Evolutionary conservation across 768 basidiomycete species (phyloP), one percentile per base, ranked within the genome.

Genomic region (Boletus speciosus): DNA sequence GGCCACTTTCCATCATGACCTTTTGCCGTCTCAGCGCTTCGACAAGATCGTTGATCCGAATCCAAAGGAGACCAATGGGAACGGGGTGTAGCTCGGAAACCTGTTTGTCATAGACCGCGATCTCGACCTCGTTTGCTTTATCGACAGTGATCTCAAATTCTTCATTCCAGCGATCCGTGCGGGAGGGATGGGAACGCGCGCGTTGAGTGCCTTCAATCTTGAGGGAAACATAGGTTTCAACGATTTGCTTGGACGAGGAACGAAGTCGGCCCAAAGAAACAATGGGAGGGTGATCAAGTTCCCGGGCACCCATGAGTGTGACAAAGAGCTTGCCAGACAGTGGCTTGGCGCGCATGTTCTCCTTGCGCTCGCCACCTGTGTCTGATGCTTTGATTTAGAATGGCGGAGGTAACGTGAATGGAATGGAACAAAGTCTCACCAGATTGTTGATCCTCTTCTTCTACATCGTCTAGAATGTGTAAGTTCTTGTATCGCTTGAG

Each of bases 71-170:
- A 29, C 96, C 97, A 57, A 98, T 94, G 34, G 94, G 95, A 14
- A 90, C 81, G 1, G 92, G 86, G 60, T 93, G 82, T 14, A 76
- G 75, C 57, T 93, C 91, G 52, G 85, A 86, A 19, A 83, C 81
- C 64, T 91, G 90, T 62, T 93, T 93, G 72, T 99, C 97, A 64
- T 93, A 94, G 32, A 99, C 83, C 31, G 93, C 90, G 48, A 99
- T 86, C 74, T 98, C 97, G 46, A 98, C 90, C 77, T 99, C 97
- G 68, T 96, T 98, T 14, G 96, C 95, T 72, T 98, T 98, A 76
- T 98, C 96, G 38, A 98, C 90, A 0, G 86, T 79, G 55, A 99
- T 92, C 71, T 96, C 93, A 58, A 98, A 98, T 55, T 94, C 91
- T 72, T 99, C 95, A 67, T 93, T 92, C 97, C 97, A 99, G 42